Evolutionary conservation across 306 rosid genomes (phyloP).

Genomic region (Gastrolobium bilobum): DNA sequence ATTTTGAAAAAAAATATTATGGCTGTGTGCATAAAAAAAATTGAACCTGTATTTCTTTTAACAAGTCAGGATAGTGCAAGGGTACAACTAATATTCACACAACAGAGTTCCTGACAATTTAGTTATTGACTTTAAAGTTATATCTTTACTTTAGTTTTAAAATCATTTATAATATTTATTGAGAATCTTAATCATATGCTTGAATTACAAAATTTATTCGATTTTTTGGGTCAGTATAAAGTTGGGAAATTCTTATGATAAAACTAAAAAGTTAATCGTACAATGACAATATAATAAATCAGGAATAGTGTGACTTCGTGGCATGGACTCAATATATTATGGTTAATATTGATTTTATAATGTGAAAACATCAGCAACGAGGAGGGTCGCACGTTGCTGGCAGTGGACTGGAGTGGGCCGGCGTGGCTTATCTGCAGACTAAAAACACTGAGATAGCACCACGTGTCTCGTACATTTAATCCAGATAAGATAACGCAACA

Average conservation of each 20-base stretch:
- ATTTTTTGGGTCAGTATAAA: no score
- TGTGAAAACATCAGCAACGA: constrained; percentile 25
- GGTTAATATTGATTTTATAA: background rate
- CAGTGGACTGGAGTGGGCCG: constrained; percentile 35
- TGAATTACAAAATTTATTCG: background rate
- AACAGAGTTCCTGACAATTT: background rate
- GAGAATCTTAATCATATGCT: background rate
- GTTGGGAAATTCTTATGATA: no score
- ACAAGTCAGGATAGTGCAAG: background rate
- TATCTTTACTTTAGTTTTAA: background rate
- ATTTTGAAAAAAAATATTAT: no score
- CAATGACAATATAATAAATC: no score
- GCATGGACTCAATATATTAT: background rate
- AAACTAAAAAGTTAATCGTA: no score
- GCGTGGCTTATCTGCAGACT: constrained; percentile 1
- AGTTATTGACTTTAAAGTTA: background rate
- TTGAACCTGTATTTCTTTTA: background rate
- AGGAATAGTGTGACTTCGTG: background rate
- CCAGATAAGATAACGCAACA: constrained; percentile 39
- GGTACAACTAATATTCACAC: background rate
- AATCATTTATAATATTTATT: background rate
- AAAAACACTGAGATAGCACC: constrained; percentile 11
- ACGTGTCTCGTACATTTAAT: background rate
- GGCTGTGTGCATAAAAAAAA: background rate
- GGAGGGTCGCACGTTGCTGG: constrained; percentile 51